These are phyloP conservation scores for Lepraria neglecta DNA, from an alignment of 495 filamentous ascomycete genomes.

Conservation along the genomic window DNA sequence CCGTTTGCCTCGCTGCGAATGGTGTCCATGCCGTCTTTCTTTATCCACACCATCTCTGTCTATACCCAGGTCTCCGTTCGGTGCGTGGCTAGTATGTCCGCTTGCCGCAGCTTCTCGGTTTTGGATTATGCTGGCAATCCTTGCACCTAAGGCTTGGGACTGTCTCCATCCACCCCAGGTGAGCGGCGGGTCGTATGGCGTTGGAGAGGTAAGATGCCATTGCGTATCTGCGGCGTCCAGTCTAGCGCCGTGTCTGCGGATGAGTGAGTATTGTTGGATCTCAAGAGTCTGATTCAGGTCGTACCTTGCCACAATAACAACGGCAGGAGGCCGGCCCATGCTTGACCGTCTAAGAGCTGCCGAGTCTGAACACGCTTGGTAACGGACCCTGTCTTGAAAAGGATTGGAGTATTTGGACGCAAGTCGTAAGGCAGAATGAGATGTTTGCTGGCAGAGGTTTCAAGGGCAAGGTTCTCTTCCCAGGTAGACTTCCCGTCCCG, in stretches of 20 bases:
- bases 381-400: not conserved
- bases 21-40: slow-evolving; percentile 6
- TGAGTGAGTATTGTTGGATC: slow-evolving; percentile 9
- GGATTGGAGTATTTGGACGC: not conserved
- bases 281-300: slow-evolving; percentile 15
- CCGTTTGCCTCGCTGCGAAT: slow-evolving; percentile 23
- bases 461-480: too few relatives aligned
- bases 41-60: not conserved
- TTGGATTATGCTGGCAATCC: slow-evolving; percentile 69
- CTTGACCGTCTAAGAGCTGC: not conserved
- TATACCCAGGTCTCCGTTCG: not conserved
- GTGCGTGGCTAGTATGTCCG: slow-evolving; percentile 4
- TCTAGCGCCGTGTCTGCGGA: slow-evolving; percentile 74
- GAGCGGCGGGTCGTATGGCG: slow-evolving; percentile 91
- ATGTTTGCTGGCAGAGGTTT: too few relatives aligned
- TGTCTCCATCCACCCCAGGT: slow-evolving; percentile 94
- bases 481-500: too few relatives aligned
- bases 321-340: slow-evolving; percentile 55
- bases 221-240: slow-evolving; percentile 88
- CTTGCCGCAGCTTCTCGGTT: slow-evolving; percentile 32
- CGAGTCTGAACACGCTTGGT: not conserved
- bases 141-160: slow-evolving; percentile 65
- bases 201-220: slow-evolving; percentile 93
- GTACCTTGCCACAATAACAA: slow-evolving; percentile 78
- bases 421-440: not conserved